Evolutionary conservation across 192 early-diverging fungal species (phyloP).

Genomic region (Mortierella hygrophila): DNA sequence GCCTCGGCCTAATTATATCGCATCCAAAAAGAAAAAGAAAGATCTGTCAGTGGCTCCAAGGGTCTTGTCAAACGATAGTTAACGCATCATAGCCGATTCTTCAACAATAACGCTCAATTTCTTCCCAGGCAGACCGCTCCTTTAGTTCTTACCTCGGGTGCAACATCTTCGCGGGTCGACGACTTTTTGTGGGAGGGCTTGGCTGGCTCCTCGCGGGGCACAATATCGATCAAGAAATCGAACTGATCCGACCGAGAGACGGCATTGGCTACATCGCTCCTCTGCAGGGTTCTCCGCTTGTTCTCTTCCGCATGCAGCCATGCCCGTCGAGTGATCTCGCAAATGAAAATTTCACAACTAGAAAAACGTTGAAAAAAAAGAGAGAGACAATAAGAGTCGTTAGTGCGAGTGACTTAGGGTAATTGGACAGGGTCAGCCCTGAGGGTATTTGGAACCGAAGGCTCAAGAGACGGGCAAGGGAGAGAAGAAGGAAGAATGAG

Average conservation of each 20-base stretch:
- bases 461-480: too few relatives aligned
- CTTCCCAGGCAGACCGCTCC: not conserved
- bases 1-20: conserved; percentile 19
- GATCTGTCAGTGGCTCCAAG: too few relatives aligned
- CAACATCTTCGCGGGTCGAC: conserved; percentile 12
- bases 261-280: conserved; percentile 91
- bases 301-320: conserved; percentile 97
- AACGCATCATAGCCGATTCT: not conserved
- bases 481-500: not conserved
- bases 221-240: conserved; percentile 98
- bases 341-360: conserved; percentile 95
- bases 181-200: conserved; percentile 25
- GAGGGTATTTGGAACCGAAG: too few relatives aligned
- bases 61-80: not conserved
- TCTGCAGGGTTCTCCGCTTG: conserved; percentile 94
- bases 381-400: not conserved
- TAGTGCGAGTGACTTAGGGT: not conserved
- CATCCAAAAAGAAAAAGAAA: not conserved
- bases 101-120: not conserved
- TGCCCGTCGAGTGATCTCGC: conserved; percentile 86
- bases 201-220: conserved; percentile 87
- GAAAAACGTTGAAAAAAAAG: not conserved
- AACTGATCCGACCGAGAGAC: conserved; percentile 93
- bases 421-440: not conserved
- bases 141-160: conserved; percentile 28